A percentile compares a stretch with the other conserved stretches of the same genome.
Conservation (phyloP, 768 basidiomycete species). For the Phylloporus sp. region DNA sequence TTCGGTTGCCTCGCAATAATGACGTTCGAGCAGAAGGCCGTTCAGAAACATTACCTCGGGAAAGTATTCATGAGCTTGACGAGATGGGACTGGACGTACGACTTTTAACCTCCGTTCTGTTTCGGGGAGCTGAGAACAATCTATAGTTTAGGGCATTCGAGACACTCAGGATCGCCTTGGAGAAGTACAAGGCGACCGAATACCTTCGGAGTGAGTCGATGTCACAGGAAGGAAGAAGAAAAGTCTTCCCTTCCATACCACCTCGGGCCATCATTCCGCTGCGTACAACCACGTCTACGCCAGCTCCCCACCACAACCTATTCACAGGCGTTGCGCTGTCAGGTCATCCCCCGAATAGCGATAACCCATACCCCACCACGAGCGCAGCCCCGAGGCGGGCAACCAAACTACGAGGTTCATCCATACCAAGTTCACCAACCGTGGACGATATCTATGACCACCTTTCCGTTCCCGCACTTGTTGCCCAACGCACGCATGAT, state of each 20-base stretch:
- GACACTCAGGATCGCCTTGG: slow-evolving; percentile 46
- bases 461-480: slow-evolving; percentile 15
- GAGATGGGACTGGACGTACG: slow-evolving; percentile 52
- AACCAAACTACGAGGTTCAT: slow-evolving; percentile 8
- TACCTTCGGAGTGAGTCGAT: background rate
- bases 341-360: background rate
- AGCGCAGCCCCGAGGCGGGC: background rate
- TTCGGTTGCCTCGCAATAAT: slow-evolving; percentile 45
- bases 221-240: background rate
- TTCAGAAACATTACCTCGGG: slow-evolving; percentile 4
- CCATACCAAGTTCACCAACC: slow-evolving; percentile 10
- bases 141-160: slow-evolving; percentile 45
- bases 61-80: slow-evolving; percentile 42
- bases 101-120: background rate
- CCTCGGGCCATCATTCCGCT: slow-evolving; percentile 12
- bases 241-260: slow-evolving; percentile 8
- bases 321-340: background rate
- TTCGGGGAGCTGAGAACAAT: background rate
- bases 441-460: background rate
- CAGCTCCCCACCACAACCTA: slow-evolving; percentile 1
- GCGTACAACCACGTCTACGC: background rate
- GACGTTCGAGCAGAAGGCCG: slow-evolving; percentile 9
- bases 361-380: slow-evolving; percentile 17
- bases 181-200: slow-evolving; percentile 39
- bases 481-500: slow-evolving; percentile 28